Conservation (phyloP, 2,329 filamentous ascomycete genomes). For the Coniella lustricola region DNA sequence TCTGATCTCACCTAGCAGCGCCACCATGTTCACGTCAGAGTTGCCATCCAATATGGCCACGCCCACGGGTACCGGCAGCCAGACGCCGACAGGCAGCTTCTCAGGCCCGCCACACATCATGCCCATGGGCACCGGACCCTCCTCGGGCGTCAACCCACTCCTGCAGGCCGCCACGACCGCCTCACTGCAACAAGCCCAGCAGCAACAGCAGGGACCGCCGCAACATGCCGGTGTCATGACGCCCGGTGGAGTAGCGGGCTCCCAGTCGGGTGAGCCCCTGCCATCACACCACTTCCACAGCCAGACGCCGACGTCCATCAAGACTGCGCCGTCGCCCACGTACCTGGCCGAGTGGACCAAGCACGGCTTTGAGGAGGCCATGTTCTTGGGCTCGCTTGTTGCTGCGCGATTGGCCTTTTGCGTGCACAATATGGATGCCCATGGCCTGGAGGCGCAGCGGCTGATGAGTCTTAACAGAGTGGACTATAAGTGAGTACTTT, state of each 20-base stretch:
- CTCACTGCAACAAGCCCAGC: slow-evolving; percentile 36
- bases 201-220: background rate
- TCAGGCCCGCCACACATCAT: slow-evolving; percentile 50
- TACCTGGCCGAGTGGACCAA: slow-evolving; percentile 92
- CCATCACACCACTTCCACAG: slow-evolving; percentile 49
- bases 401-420: slow-evolving; percentile 59
- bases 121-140: slow-evolving; percentile 17
- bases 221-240: slow-evolving; percentile 35
- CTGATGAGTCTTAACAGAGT: slow-evolving; percentile 51
- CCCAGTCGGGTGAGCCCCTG: slow-evolving; percentile 33
- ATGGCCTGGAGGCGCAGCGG: slow-evolving; percentile 44
- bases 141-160: slow-evolving; percentile 69
- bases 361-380: slow-evolving; percentile 69
- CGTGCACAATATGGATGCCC: slow-evolving; percentile 50
- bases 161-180: slow-evolving; percentile 84
- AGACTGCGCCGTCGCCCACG: slow-evolving; percentile 67
- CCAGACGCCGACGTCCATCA: slow-evolving; percentile 78
- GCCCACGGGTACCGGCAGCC: slow-evolving; percentile 80
- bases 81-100: slow-evolving; percentile 69
- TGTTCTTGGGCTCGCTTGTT: slow-evolving; percentile 82
- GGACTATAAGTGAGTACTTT: slow-evolving; percentile 50
- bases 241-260: slow-evolving; percentile 25
- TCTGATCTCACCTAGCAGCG: slow-evolving; percentile 83
- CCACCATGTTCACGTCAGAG: slow-evolving; percentile 95
- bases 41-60: slow-evolving; percentile 91